Base-by-base conservation (phyloP, 2,329 filamentous ascomycete species). In the Monilinia vaccinii-corymbosi region DNA sequence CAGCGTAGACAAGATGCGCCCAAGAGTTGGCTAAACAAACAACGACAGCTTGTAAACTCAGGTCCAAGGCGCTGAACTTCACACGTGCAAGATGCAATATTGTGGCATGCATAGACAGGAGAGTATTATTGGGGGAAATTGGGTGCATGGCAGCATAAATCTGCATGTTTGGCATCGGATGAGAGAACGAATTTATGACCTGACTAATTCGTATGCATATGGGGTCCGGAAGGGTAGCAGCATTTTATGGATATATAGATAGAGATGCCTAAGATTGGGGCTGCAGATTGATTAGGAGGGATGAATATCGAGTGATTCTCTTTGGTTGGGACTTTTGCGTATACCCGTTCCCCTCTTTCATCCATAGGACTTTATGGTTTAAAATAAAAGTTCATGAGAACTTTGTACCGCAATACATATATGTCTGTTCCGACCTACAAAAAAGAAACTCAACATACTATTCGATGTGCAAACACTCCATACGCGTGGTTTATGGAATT, bases 21-120 rank as follows among this genome's bases (percentile, higher is more conserved):
- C 16, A 87, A 84, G 74, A 92, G 88, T 74, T 95, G 89, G 88
- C 75, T 95, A 67, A 89, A 89, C 69, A 91, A 89, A 77, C 89
- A 94, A 79, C 82, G 89, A 71, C 82, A 85, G 71, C 79, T 85
- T 77, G 82, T 87, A 66, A 85, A 86, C 60, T 61, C 70, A 14
- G 68, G 68, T 16, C 69, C 69, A 25, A 65, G 70, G 61, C 63
- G 70, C 42, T 56, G 42, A 56, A 46, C 25, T 36, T n/a, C 28
- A 16, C 6, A 53, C 11, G 11, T 59, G 21, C 10, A 25, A 18
- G 14, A 48, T n/a, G 40, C n/a, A 18, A 28, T 14, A n/a, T 40
- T 14, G 34, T 28, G 14, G 13, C 25, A 51, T 31, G 34, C 46
- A 40, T 51, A 44, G 25, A 42, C 5, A 32, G 8, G 38, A 28